Conservation (phyloP, 352 stramenopile genomes). For the Peronospora belbahrii region DNA sequence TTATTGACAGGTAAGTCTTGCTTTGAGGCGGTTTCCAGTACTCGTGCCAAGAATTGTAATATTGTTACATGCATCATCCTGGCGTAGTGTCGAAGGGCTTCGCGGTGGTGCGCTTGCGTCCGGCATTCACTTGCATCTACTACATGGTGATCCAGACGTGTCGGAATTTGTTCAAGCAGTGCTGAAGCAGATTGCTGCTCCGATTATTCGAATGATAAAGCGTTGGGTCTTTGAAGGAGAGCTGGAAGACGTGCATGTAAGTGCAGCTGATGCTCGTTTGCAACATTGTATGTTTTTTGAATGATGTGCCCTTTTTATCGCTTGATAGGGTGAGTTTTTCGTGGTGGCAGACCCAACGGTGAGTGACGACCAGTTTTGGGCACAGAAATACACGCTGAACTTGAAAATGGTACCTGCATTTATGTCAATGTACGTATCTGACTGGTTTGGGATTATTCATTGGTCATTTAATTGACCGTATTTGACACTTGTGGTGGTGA, state of each 20-base stretch:
- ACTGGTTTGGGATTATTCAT: background rate
- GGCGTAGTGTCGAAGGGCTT: constrained; percentile 63
- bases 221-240: constrained; percentile 85
- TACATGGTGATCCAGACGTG: constrained; percentile 86
- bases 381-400: constrained; percentile 79
- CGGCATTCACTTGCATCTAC: constrained; percentile 84
- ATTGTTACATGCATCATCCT: background rate
- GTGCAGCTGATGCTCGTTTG: constrained; percentile 6
- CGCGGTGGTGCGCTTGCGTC: constrained; percentile 85
- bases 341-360: constrained; percentile 68
- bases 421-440: constrained; percentile 59
- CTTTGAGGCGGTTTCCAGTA: background rate
- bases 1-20: constrained; percentile 71
- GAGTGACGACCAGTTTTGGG: constrained; percentile 76
- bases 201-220: constrained; percentile 85
- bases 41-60: background rate
- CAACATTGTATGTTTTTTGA: background rate
- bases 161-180: constrained; percentile 67
- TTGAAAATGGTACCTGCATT: constrained; percentile 83
- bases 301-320: background rate
- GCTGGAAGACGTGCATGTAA: constrained; percentile 77
- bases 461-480: background rate
- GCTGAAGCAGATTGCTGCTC: constrained; percentile 67
- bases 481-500: constrained; percentile 2
- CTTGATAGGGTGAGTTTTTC: constrained; percentile 77